Evolutionary conservation across 2,329 filamentous ascomycete species (phyloP).

Genomic region (Fragosphaeria purpurea): DNA sequence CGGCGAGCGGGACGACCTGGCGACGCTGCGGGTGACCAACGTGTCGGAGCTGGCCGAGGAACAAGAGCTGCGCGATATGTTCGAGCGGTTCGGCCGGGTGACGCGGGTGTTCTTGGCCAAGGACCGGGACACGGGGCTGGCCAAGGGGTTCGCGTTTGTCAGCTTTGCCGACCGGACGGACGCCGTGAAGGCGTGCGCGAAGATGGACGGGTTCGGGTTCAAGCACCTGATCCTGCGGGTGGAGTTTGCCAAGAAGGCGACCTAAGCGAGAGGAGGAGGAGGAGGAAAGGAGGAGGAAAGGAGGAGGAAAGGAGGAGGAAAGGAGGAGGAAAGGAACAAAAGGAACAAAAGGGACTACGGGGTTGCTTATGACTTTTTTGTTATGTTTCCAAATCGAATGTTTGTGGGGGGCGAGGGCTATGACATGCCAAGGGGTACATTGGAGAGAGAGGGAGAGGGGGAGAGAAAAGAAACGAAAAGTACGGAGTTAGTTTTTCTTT

Average conservation of each 20-base stretch:
- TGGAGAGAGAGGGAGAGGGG: not conserved
- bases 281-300: not conserved
- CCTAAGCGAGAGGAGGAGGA: conserved; percentile 13
- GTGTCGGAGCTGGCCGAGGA: conserved; percentile 98
- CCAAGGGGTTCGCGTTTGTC: conserved; percentile 99
- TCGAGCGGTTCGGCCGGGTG: conserved; percentile 92
- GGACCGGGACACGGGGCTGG: conserved; percentile 89
- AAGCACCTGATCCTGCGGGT: conserved; percentile 79
- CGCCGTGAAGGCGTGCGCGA: conserved; percentile 85
- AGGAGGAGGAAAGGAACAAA: not conserved
- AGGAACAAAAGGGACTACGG: not conserved
- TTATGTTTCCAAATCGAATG: not conserved
- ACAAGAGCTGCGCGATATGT: conserved; percentile 90
- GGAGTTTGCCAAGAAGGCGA: conserved; percentile 74
- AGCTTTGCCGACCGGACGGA: conserved; percentile 86
- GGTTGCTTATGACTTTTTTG: not conserved
- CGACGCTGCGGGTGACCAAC: conserved; percentile 94
- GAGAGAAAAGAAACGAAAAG: not conserved
- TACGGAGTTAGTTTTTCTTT: not conserved
- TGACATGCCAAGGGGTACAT: no score
- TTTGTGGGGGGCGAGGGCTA: no score
- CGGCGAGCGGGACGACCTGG: conserved; percentile 86
- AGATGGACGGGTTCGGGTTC: conserved; percentile 95
- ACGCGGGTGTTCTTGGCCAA: conserved; percentile 97
- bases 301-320: not conserved